Evolutionary conservation across 2,329 filamentous ascomycete species (phyloP), one percentile per base, ranked within the genome.

Genomic region (Ceratocystis alfenasii): DNA sequence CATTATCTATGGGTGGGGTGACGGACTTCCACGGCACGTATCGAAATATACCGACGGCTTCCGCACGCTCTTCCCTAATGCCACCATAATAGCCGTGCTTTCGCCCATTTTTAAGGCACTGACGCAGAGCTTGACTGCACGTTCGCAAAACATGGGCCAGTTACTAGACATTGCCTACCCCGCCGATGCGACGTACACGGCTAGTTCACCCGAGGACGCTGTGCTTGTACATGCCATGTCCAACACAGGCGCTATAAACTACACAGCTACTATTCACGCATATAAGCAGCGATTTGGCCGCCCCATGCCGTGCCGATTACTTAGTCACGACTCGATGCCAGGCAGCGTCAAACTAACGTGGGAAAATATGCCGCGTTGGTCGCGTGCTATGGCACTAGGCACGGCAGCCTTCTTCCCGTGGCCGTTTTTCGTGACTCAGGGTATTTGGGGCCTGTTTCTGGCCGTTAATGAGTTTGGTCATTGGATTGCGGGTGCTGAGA

Each of bases 1-100:
- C 55, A 70, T 84, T 59, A 75, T 85, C 67, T 84, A 79, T 71
- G 78, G 81, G 70, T 85, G 81, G 83, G 81, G 82, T 64, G 82
- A 85, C 68, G 80, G 79, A 25, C 73, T 74, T 12, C 78, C 81
- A 1, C 81, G 80, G 68, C 78, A 85, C 70, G 76, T 84, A 33
- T 74, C 75, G 66, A 85, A 85, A 71, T 85, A 84, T 70, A 75
- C 78, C 15, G 76, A 79, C 12, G 80, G 79, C 33, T 84, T 81
- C 72, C 76, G 76, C 50, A 70, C 72, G 12, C 76, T 83, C 0
- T 85, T 76, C 70, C 82, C 83, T 0, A 70, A 73, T 28, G 76
- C 82, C 3, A 75, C 76, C 48, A 79, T 83, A 66, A 73, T 84
- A 36, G 76, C 82, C 45, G 74, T 82, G 12, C 76, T 83, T 30